Conservation (phyloP, 176 grass and related monocot species). For the Carex kokanica region DNA sequence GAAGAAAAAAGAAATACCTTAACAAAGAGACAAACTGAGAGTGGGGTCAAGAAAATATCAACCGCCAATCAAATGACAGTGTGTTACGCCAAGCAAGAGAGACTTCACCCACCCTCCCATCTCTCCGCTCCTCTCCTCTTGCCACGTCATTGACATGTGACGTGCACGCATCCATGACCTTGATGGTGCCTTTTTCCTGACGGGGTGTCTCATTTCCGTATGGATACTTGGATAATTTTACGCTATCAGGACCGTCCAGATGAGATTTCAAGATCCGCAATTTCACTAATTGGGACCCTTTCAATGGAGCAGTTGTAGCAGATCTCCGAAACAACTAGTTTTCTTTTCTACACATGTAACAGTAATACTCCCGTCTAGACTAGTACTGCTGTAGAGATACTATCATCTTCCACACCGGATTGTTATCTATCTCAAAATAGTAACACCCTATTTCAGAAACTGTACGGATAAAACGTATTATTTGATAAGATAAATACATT, state of each 20-base stretch:
- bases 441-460: background rate
- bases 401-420: background rate
- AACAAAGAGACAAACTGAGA: constrained; percentile 7
- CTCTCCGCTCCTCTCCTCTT: background rate
- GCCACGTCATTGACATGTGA: too few species aligned
- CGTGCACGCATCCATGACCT: background rate
- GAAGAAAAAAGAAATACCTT: background rate
- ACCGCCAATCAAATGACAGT: constrained; percentile 17
- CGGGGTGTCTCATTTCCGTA: background rate
- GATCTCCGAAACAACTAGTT: background rate
- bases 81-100: constrained; percentile 12
- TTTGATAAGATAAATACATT: too few species aligned
- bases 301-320: background rate
- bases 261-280: background rate
- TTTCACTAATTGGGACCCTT: background rate
- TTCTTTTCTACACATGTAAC: too few species aligned
- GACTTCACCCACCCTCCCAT: background rate
- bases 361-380: too few species aligned
- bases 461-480: too few species aligned
- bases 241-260: background rate
- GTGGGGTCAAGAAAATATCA: constrained; percentile 23
- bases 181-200: background rate
- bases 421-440: background rate
- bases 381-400: too few species aligned
- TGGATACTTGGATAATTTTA: background rate